Percentiles rank a stretch among this genome's conserved stretches.
Conservation (phyloP, 2,329 filamentous ascomycete genomes). For the Metarhizium humberi region DNA sequence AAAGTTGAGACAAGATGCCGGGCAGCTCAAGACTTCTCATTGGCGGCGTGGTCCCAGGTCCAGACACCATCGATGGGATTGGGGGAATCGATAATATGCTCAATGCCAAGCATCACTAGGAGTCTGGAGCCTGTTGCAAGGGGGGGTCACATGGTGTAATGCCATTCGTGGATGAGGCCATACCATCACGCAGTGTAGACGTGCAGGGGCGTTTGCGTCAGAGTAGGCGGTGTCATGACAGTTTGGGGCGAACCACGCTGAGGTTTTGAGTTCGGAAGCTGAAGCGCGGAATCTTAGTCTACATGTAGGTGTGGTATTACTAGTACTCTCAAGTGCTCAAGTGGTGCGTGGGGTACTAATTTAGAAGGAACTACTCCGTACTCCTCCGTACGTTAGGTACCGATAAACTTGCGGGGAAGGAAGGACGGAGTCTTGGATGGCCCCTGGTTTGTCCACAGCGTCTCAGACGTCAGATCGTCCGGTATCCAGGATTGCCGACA, state of each 20-base stretch:
- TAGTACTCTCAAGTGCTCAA: no score
- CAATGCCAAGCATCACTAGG: not conserved
- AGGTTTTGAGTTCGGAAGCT: no score
- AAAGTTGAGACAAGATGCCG: not conserved
- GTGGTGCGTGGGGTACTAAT: no score
- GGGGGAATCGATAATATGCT: not conserved
- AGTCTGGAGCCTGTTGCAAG: constrained; percentile 1
- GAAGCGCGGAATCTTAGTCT: not conserved
- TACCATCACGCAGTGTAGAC: not conserved
- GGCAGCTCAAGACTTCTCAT: not conserved
- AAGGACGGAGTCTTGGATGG: not conserved
- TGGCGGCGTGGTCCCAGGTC: not conserved
- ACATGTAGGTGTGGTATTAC: no score
- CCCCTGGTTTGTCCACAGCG: constrained; percentile 4
- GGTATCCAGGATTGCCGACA: constrained; percentile 6
- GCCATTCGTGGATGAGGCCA: constrained; percentile 1
- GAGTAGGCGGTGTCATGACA: no score
- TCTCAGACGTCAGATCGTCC: constrained; percentile 14
- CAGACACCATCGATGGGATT: not conserved
- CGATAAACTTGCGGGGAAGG: constrained; percentile 2
- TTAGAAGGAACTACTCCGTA: no score
- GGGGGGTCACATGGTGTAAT: not conserved
- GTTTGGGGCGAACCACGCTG: not conserved
- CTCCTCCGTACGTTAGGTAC: no score
- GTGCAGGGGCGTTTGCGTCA: not conserved